Evolutionary conservation across 305 asterid genomes (phyloP), one percentile per base, ranked within the genome.

Genomic region (Solanum aculeatissimum): DNA sequence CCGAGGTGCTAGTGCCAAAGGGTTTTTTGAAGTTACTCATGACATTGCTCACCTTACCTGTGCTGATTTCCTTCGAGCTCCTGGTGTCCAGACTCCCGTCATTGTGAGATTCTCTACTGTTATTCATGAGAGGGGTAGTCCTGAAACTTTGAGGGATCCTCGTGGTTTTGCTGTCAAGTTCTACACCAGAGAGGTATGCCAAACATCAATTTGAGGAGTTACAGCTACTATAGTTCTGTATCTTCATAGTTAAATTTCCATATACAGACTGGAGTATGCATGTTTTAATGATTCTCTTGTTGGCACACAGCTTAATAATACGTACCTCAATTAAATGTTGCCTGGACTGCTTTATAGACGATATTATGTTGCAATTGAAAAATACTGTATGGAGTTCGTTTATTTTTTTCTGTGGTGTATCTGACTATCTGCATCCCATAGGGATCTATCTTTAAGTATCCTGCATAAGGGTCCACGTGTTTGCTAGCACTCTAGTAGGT

Each of bases 1-100:
- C 13, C 88, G 99, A 84, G 98, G 99, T 74, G 99, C 99, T 32
- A 94, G 98, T 85, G 98, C 99, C 85, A 96, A 96, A 92, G 99
- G 99, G 2, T 96, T 96, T 60, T 96, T 96, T 25, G 99, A 96
- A 92, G 99, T 92, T 83, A 96, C 99, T 43, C 98, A 96, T 87
- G 98, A 96, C 82, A 89, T 96, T 49, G 84, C 98, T 66, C 88
- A 95, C 87, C 98, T 96, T 57, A 92, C 97, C 8, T 96, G 98
- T 84, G 99, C 98, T 54, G 97, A 95, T 88, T 95, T 95, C 87
- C 98, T 95, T 65, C 92, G 96, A 57, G 96, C 98, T 66, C 98
- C 98, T 2, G 98, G 98, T 55, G 98, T 92, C 60, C 98, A 94
- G 91, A 95, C 98, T 16, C 96, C 98, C 7, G 91, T 95, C 35